Evolutionary conservation across 2,329 filamentous ascomycete genomes (phyloP).

Genomic region (Mollisiaceae sp.): DNA sequence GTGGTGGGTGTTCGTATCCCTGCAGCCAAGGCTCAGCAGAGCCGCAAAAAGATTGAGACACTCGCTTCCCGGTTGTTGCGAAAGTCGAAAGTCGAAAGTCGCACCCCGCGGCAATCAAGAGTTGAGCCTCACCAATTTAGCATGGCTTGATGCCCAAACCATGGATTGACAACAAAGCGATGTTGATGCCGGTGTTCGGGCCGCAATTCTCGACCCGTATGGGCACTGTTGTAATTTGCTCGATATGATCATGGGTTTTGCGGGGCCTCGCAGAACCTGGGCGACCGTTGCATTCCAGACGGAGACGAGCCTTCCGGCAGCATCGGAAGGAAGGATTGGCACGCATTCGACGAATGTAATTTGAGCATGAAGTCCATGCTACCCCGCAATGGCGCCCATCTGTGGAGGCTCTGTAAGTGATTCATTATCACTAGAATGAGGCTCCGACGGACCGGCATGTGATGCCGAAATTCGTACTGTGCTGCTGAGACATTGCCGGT

Average conservation of each 20-base stretch:
- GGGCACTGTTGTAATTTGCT: neutral
- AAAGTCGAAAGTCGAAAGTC: no score
- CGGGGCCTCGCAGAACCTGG: neutral
- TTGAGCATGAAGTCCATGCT: neutral
- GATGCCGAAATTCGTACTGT: no score
- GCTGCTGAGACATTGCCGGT: no score
- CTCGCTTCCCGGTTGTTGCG: neutral
- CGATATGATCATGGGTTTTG: neutral
- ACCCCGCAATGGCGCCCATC: neutral
- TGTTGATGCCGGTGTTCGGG: neutral
- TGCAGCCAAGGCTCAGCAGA: neutral
- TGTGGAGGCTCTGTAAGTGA: no score
- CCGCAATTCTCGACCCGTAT: neutral
- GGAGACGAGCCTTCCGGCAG: neutral
- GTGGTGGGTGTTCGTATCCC: neutral
- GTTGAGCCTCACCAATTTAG: no score
- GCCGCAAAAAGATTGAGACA: neutral
- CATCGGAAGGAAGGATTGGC: neutral
- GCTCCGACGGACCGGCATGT: no score
- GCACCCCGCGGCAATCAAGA: no score
- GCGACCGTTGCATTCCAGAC: no score
- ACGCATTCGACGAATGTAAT: neutral
- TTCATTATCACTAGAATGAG: no score
- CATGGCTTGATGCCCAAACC: neutral
- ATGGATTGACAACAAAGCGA: neutral